These are phyloP conservation scores for Sergeia podlipaevii DNA, from an alignment of 208 protist species.

Conservation along the genomic window DNA sequence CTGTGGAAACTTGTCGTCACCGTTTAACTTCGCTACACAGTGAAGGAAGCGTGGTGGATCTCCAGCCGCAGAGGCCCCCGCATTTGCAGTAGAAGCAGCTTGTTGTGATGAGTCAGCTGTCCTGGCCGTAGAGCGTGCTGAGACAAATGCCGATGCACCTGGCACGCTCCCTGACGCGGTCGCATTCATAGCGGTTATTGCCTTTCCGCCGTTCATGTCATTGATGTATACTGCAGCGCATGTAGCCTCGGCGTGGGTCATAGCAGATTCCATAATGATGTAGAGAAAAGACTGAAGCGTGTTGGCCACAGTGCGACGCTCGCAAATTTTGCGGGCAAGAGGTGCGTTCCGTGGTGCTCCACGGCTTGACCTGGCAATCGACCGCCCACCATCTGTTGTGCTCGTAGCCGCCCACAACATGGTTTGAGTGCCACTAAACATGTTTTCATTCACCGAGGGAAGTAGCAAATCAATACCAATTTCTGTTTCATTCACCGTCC, in stretches of 20 bases:
- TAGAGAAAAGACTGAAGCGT: conserved; percentile 61
- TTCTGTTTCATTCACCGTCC: no score
- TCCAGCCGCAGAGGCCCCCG: background rate
- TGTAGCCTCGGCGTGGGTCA: conserved; percentile 36
- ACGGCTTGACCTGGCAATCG: background rate
- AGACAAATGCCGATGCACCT: no score
- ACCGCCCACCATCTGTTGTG: background rate
- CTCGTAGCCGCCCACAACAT: background rate
- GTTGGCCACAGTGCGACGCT: conserved; percentile 23
- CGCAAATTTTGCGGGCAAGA: background rate
- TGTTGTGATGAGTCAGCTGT: background rate
- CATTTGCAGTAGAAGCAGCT: no score
- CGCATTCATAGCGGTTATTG: no score
- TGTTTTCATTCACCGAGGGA: no score
- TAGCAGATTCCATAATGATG: conserved; percentile 55
- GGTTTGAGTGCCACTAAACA: no score
- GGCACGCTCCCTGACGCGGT: no score
- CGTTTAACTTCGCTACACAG: conserved; percentile 51
- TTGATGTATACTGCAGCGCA: conserved; percentile 64
- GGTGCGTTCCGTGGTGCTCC: background rate
- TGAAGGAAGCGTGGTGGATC: conserved; percentile 34
- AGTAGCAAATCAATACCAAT: no score
- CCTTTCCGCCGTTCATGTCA: conserved; percentile 8
- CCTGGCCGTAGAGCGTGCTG: no score
- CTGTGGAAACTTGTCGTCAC: conserved; percentile 32